Conservation (phyloP, 139 green algal species). For the Monoraphidium neglectum region DNA sequence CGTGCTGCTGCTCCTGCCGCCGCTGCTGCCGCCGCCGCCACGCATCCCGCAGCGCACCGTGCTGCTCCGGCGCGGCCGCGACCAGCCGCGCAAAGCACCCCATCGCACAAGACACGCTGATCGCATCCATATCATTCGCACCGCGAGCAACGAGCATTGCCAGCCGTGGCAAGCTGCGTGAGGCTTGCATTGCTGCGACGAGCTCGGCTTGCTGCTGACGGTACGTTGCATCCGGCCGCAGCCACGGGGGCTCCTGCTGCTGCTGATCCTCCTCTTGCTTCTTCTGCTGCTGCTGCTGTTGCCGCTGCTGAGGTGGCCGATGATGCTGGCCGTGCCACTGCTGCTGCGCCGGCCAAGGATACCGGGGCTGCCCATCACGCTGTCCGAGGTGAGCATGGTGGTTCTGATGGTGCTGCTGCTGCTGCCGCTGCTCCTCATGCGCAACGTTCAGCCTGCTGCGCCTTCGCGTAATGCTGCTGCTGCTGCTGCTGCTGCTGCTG, state of each 20-base stretch:
- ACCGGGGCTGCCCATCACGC: neutral
- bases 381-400: neutral
- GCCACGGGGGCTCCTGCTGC: neutral
- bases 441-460: neutral
- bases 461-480: neutral
- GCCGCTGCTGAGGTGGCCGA: too few relatives aligned
- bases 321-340: too few relatives aligned
- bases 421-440: constrained; percentile 14
- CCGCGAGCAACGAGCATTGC: neutral
- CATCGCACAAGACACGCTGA: constrained; percentile 12
- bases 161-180: neutral
- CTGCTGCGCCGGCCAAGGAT: neutral
- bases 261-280: neutral
- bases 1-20: too few relatives aligned
- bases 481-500: neutral
- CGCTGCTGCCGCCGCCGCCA: too few relatives aligned
- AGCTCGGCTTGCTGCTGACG: constrained; percentile 11
- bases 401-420: neutral
- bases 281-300: neutral
- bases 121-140: constrained; percentile 3
- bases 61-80: neutral
- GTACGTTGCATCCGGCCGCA: neutral
- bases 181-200: neutral
- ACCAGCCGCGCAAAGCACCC: neutral
- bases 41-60: too few relatives aligned